Evolutionary conservation across 768 basidiomycete genomes (phyloP).

Genomic region (Asterophora lycoperdoides): DNA sequence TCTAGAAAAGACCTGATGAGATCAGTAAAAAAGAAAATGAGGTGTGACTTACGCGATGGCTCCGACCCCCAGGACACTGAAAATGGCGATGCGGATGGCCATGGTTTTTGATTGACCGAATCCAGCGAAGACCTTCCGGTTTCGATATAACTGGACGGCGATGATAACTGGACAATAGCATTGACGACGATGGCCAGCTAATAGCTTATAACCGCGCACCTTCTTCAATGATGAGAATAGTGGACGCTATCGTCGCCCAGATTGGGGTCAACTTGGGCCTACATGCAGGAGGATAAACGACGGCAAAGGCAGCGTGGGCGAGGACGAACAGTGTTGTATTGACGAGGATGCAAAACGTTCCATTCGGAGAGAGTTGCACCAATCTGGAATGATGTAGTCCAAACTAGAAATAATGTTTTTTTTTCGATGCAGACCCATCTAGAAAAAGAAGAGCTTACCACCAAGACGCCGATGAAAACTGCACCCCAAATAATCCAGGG

Average conservation of each 20-base stretch:
- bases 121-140: conserved; percentile 21
- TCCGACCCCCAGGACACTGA: conserved; percentile 22
- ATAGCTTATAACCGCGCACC: conserved; percentile 13
- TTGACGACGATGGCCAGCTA: background rate
- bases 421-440: background rate
- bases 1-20: conserved; percentile 14
- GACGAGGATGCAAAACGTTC: conserved; percentile 26
- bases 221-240: conserved; percentile 23
- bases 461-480: conserved; percentile 20
- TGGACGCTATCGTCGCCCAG: conserved; percentile 19
- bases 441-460: conserved; percentile 16
- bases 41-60: conserved; percentile 12
- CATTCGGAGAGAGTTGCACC: conserved; percentile 23
- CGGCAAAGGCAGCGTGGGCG: background rate
- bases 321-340: conserved; percentile 18
- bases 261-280: conserved; percentile 27
- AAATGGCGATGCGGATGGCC: conserved; percentile 26
- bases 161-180: conserved; percentile 17
- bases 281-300: background rate
- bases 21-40: background rate
- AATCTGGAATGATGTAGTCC: conserved; percentile 19
- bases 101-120: conserved; percentile 24
- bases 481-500: conserved; percentile 29
- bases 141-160: conserved; percentile 22
- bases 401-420: conserved; percentile 15